Evolutionary conservation across 1,284 basidiomycete genomes (phyloP), one percentile per base, ranked within the genome.

Genomic region (Chiua sp.): DNA sequence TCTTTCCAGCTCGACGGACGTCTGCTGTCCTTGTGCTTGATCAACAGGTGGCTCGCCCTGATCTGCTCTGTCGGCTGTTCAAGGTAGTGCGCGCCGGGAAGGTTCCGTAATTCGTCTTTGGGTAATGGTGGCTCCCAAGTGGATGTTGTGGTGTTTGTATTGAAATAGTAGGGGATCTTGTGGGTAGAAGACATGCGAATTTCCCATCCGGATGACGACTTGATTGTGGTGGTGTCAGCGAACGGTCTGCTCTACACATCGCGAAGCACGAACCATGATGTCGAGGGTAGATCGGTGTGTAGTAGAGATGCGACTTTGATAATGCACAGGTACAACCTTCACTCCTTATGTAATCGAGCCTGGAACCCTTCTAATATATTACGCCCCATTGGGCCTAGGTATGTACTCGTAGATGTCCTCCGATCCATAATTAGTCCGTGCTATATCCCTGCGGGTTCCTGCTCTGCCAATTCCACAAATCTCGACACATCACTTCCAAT

Each of bases 381-480:
- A 66, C 35, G 10, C 23, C 60, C 52, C 49, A 70, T 62, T 71
- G 72, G 59, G 59, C 63, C 59, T n/a, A 44, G 42, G 42, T 46
- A 46, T 30, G 35, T 37, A 20, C 44, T 44, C 42, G 42, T 69
- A 63, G 57, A 56, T 60, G 55, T 53, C 52, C 39, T 20, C 11
- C 37, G 44, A 39, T 13, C 33, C 26, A 52, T 35, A 33, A 67
- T 39, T 53, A 46, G 54, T 47, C 28, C 46, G 61, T 68, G 35
- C 11, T 78, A 67, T 93, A 94, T 2, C 94, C 94, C 51, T 85
- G 75, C 10, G 92, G 92, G 71, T 96, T 93, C 75, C 87, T 90
- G 33, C 84, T 85, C 79, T 96, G 93, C 91, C 93, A 97, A 78
- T 94, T 94, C 94, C 94, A 97, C 60, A 96, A 79, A 76, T 98